Evolutionary conservation across 768 basidiomycete species (phyloP).

Genomic region (Pulveroboletus frians): DNA sequence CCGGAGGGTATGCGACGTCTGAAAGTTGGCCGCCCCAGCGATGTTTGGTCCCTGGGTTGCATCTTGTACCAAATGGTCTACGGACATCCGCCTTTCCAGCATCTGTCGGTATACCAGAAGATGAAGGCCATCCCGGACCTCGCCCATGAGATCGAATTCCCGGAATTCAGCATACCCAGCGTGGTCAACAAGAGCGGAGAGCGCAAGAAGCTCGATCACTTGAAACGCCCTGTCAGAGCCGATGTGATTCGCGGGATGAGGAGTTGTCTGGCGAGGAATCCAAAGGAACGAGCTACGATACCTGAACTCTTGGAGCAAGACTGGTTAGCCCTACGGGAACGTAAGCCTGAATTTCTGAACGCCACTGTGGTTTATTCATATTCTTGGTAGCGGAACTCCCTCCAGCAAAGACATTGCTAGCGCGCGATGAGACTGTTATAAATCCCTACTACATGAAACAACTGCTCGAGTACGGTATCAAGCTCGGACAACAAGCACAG

Average conservation of each 20-base stretch:
- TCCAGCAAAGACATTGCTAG: constrained; percentile 32
- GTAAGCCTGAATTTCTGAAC: constrained; percentile 14
- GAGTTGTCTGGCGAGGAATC: constrained; percentile 70
- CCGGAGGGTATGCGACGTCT: constrained; percentile 82
- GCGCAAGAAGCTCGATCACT: constrained; percentile 55
- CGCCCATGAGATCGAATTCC: constrained; percentile 74
- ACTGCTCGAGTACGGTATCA: constrained; percentile 65
- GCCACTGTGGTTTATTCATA: background rate
- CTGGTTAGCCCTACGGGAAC: constrained; percentile 61
- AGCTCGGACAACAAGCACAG: constrained; percentile 43
- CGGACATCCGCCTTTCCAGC: constrained; percentile 87
- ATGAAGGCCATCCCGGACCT: constrained; percentile 91
- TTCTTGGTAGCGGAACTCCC: constrained; percentile 22
- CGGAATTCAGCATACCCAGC: constrained; percentile 55
- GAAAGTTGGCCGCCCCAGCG: constrained; percentile 92
- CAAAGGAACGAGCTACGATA: constrained; percentile 84
- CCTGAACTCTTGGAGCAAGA: constrained; percentile 78
- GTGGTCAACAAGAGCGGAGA: constrained; percentile 31
- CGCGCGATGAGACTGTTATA: constrained; percentile 62
- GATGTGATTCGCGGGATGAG: constrained; percentile 81
- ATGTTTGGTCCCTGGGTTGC: constrained; percentile 97
- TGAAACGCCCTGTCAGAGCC: constrained; percentile 62
- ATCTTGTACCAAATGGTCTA: constrained; percentile 99
- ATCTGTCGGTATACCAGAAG: constrained; percentile 78
- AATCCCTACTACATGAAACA: constrained; percentile 79